Conservation (phyloP, 2,329 filamentous ascomycete genomes). For the Westerdykella aurantiaca region DNA sequence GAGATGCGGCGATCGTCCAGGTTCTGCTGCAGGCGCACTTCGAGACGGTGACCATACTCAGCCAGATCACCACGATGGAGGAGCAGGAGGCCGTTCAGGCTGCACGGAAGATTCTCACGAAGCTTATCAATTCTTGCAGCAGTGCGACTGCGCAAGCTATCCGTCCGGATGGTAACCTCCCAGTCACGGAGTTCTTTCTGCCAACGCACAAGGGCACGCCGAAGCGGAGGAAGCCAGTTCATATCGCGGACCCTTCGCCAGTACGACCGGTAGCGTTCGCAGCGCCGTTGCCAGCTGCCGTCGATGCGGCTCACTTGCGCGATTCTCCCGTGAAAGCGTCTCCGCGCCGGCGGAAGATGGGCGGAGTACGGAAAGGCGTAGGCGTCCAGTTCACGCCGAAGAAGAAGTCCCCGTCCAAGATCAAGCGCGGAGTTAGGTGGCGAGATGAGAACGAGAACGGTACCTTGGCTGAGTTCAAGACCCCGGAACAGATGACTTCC, state of each 20-base stretch:
- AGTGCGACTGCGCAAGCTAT: constrained; percentile 75
- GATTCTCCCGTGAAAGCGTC: constrained; percentile 68
- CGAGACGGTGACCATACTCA: constrained; percentile 78
- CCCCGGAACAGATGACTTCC: constrained; percentile 63
- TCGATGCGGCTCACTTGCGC: constrained; percentile 37
- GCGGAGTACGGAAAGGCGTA: constrained; percentile 62
- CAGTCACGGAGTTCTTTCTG: constrained; percentile 59
- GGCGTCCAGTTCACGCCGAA: constrained; percentile 73
- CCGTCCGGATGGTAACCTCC: constrained; percentile 73
- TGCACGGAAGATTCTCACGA: constrained; percentile 69
- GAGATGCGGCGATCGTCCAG: constrained; percentile 73
- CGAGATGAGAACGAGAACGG: constrained; percentile 85
- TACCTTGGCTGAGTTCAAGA: constrained; percentile 83
- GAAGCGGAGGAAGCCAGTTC: constrained; percentile 57
- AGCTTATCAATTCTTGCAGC: constrained; percentile 71
- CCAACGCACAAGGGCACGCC: constrained; percentile 69
- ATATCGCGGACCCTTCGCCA: constrained; percentile 45
- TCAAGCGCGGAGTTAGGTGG: constrained; percentile 81
- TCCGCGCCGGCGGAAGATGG: constrained; percentile 69
- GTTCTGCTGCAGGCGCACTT: constrained; percentile 85
- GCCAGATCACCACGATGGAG: constrained; percentile 73
- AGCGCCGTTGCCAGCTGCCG: constrained; percentile 20
- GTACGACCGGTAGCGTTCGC: constrained; percentile 33
- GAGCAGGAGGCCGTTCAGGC: constrained; percentile 77
- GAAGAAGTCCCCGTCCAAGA: constrained; percentile 59